Base-by-base conservation (phyloP, 208 protist genomes). In the Leptomonas pyrrhocoris region DNA sequence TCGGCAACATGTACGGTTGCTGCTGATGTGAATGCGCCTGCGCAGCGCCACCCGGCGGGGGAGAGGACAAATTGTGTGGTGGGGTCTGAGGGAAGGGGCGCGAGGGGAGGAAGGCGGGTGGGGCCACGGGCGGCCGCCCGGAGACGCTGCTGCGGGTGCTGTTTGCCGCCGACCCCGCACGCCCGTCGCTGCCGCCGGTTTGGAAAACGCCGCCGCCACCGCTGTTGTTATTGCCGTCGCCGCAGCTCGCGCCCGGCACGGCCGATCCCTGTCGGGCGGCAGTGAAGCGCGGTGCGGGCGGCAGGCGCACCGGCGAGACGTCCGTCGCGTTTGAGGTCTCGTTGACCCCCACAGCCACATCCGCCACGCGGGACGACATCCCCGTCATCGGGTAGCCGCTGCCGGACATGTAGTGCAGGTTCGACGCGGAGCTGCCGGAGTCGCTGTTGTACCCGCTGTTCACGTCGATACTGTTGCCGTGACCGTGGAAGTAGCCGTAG, bases 401-500 rank as follows among this genome's bases (percentile, higher is more conserved):
- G 28, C 73, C 58, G 30, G 36, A 30, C 11, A 30, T 16, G 57
- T 68, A 48, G 5, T 46, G 63, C 59, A 70, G 25, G 40, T 71
- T 72, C 2, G 71, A 69, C 5, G 46, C 43, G 8, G 64, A 73
- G 53, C 74, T 81, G 27, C 80, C 80, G 13, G 42, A 68, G 42
- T 85, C 80, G 62, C 80, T 85, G 72, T 73, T 74, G 58, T 81
- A 85, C 9, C 70, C 80, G 53, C 80, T 81, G 58, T 75, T 69
- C 6, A 77, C 61, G 19, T 79, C 80, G 27, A 79, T 63, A 58
- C 75, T 85, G 64, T 74, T 80, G 34, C 69, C 63, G 48, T 71
- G 75, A 27, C 68, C 45, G 63, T 85, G 80, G 36, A 85, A 85
- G 75, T 85, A 85, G 66, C 77, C 77, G 68, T 81, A 85, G 50